Base-by-base conservation (phyloP, 2,329 filamentous ascomycete species). In the Colletotrichum musicola region DNA sequence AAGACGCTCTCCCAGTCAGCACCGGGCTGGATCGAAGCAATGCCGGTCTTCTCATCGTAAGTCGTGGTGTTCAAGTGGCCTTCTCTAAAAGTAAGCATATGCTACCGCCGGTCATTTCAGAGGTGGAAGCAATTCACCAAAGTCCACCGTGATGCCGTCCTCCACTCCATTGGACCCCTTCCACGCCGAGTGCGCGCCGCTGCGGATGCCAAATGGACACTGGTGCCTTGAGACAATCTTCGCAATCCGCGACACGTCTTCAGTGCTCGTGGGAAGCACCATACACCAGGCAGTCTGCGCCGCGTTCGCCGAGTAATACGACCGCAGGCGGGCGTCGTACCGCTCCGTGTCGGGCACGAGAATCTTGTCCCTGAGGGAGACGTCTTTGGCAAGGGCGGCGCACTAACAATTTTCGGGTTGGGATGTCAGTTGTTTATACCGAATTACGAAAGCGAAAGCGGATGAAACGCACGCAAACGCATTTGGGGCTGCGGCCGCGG, bases 241-340 rank as follows among this genome's bases (percentile, higher is more conserved):
- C 7, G 72, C 73, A 27, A 76, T 69, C 16, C 54, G 63, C 3
- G 74, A 73, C 6, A 71, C 69, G 2, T 69, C 65, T 2, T 46
- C 25, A 9, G 69, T 62, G 16, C 20, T 53, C 44, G 68, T 63
- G 3, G 69, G 69, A 13, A 71, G 46, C 35, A 71, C 69, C 69
- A 69, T 71, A 16, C 44, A 77, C 75, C 75, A 76, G 0, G 75
- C 72, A 5, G 68, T 72, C 58, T 74, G 73, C 1, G 76, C 75
- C 4, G 76, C 74, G 44, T 77, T 77, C 70, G 74, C 75, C 0
- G 76, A 77, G 68, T 77, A 77, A 65, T 77, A 77, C 1, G 73
- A 68, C 50, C 70, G 35, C 4, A 77, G 49, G 5, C 75, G 75
- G 1, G 59, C 59, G 12, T 71, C 68, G 56, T 77, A 77, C 12